Evolutionary conservation across 2,329 filamentous ascomycete genomes (phyloP), one percentile per base, ranked within the genome.

Genomic region (Trichoderma atroviride): DNA sequence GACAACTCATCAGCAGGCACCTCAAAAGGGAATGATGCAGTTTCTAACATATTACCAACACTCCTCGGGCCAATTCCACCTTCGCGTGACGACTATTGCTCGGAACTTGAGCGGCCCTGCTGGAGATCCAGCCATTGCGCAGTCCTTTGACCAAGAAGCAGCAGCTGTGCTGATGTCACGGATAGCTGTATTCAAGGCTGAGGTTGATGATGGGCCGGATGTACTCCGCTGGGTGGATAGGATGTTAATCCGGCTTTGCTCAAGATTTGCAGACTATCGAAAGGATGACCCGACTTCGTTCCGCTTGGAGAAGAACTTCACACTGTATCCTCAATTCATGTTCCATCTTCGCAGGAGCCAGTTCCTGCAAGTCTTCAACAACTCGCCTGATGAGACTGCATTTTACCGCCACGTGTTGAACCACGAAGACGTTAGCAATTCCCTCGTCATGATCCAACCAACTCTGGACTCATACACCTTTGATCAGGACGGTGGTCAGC

Each of bases 11-110:
- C 92, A 95, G 76, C 93, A 95, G 79, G 89, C 91, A 7, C 91
- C 93, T 31, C 93, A 97, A 78, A 94, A 96, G 81, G 96, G 93
- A 69, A 93, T 98, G 87, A 95, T 99, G 83, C 96, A 99, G 77
- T 98, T 99, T 83, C 84, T 99, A 75, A 99, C 96, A 58, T 97
- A 98, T 83, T 99, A 99, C 79, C 96, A 99, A 79, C 94, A 99
- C 81, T 94, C 95, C 4, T 96, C 93, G 47, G 96, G 96, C 24
- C 93, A 98, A 77, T 99, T 95, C 81, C 96, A 99, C 78, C 88
- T 99, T 43, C 91, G 96, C 69, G 96, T 99, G 33, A 98, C 96
- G 0, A 99, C 96, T 1, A 91, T 98, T 72, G 92, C 94, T 6
- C 89, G 95, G 70, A 95, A 94, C 76, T 85, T 99, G 69, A 97